Base-by-base conservation (phyloP, 768 basidiomycete genomes). In the Gloeopeniophorella convolvens region DNA sequence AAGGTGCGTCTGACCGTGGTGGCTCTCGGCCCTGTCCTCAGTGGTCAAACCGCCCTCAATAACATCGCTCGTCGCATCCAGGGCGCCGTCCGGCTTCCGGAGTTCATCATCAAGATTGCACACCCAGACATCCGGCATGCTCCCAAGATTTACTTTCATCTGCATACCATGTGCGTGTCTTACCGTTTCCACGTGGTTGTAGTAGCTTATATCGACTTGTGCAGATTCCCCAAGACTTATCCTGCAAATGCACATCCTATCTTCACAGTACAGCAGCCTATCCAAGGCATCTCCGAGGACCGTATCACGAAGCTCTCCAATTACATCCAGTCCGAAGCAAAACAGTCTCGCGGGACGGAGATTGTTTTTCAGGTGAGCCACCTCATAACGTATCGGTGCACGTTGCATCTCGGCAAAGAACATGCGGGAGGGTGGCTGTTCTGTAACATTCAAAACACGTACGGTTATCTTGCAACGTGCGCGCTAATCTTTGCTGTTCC, bases 211-310 rank as follows among this genome's bases (percentile, higher is more conserved):
- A 28, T 48, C 13, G 24, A 3, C 3, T 20, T 30, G 15, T 47
- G 9, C 54, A 89, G 86, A 64, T 80, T 90, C 51, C 86, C 89
- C 3, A 87, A 82, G 66, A 88, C 86, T 45, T 91, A 91, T 61
- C 89, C 89, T n/a, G 68, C 69, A 4, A 75, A 84, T 45, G 81
- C 85, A 23, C 76, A 72, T 34, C 83, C 88, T 6, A 76, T 72
- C 1, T 85, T 91, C 56, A 71, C 76, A 6, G 75, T 89, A 33
- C 77, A 83, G 63, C 83, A 78, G 59, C 83, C 84, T 18, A 71
- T 76, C 44, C 67, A 72, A 28, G 85, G 86, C 20, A 60, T 91
- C 27, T 69, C 63, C 32, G 70, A 74, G 26, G 76, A 78, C n/a
- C 72, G 86, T 53, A 67, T 83, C 39, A 65, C 70, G 36, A 78